phyloP scores from a whole-genome alignment of 192 early-diverging fungal genomes.

The Diversispora eburnea region DNA sequence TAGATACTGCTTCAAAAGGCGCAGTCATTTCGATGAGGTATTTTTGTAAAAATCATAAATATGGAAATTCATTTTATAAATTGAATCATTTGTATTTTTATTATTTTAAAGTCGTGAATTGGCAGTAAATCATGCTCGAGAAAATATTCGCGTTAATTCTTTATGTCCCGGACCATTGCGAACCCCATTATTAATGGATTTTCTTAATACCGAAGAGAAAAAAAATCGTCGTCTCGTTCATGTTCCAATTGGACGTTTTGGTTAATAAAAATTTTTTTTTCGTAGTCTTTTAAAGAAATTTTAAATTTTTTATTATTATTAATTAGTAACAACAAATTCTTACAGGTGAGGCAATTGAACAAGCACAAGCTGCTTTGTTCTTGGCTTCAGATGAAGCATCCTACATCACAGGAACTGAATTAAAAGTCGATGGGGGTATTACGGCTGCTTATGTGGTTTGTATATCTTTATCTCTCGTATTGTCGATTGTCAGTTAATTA shows the following conservation, averaged over 20 bases:
- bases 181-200: conserved; percentile 80
- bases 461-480: background rate
- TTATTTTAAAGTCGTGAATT: conserved; percentile 59
- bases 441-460: conserved; percentile 68
- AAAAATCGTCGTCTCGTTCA: conserved; percentile 75
- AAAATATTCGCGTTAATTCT: conserved; percentile 81
- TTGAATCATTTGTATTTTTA: background rate
- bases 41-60: no score
- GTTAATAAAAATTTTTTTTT: conserved; percentile 35
- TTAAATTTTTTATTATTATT: no score
- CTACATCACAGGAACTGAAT: conserved; percentile 80
- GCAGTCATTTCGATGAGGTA: conserved; percentile 81
- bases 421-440: conserved; percentile 78
- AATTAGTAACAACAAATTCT: background rate
- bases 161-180: conserved; percentile 79
- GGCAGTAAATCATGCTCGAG: conserved; percentile 78
- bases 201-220: conserved; percentile 80
- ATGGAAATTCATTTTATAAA: no score
- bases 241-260: conserved; percentile 80
- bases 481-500: background rate
- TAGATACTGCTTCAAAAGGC: conserved; percentile 84
- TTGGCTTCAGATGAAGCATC: conserved; percentile 75
- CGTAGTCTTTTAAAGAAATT: background rate
- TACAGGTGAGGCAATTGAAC: conserved; percentile 77
- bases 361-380: conserved; percentile 78